Base-by-base conservation (phyloP, 1,139 yeast species). In the Hyphopichia pseudoburtonii region DNA sequence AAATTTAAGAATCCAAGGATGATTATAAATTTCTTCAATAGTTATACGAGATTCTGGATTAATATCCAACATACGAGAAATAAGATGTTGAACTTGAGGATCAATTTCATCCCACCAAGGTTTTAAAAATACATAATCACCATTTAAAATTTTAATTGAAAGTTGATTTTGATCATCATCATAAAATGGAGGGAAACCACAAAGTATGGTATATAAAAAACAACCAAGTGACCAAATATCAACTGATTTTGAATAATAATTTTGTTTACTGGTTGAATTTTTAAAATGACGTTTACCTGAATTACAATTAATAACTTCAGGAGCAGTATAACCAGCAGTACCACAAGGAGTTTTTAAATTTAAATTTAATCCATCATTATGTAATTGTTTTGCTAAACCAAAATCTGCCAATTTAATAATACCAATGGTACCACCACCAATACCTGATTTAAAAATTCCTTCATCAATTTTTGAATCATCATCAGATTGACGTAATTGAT, bases 51-150 rank as follows among this genome's bases (percentile, higher is more conserved):
- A 72, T 19, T 70, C 68, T 0, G 96, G 95, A 47, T 87, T 73
- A 3, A 76, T 55, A 5, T 70, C 70, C 47, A 85, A 62, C 62
- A 85, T 70, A 30, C 66, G 69, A 3, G 71, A 55, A 9, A 84
- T 78, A 38, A 85, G 59, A 47, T 76, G 74, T 58, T 88, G 88
- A 6, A 96, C 97, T 16, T 84, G 87, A 28, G 52, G 57, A 42
- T 87, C 77, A 30, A 90, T 85, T 51, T 90, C 96, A 60, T 90
- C 97, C 97, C 97, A 90, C 97, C 97, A 90, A 0, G 97, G 97
- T 40, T 80, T 70, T 41, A 90, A 66, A 57, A 89, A 90, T 12
- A 86, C 82, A 57, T 75, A 90, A 50, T 87, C 86, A 19, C 97
- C 97, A 37, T 72, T 72, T 10, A 94, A 80, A 30, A 90, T 95